These are phyloP conservation scores for Rhizophagus clarus DNA, from an alignment of 192 early-diverging fungal genomes.

Conservation along the genomic window DNA sequence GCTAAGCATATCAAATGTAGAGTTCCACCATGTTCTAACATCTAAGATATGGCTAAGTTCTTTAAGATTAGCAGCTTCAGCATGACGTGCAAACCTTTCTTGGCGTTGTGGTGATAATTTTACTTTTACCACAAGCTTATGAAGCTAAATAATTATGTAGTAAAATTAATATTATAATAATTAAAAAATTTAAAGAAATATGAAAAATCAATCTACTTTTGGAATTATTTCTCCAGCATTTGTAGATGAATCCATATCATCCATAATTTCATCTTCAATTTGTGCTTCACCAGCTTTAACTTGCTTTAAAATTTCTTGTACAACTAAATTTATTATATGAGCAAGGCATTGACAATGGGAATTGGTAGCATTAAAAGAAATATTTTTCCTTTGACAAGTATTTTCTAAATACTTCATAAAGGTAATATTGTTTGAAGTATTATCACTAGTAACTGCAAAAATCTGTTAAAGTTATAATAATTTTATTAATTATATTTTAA, in stretches of 20 bases:
- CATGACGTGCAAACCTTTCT: neutral
- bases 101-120: neutral
- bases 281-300: neutral
- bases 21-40: neutral
- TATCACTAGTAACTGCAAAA: neutral
- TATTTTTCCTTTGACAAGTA: neutral
- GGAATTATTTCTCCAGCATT: neutral
- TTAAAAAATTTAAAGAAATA: neutral
- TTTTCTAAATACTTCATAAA: too few species aligned
- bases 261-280: neutral
- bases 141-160: neutral
- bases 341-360: neutral
- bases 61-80: neutral
- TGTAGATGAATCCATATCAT: neutral
- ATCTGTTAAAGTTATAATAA: neutral
- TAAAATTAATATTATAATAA: too few species aligned
- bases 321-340: constrained; percentile 8
- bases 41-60: neutral
- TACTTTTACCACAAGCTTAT: constrained; percentile 4
- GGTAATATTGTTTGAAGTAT: too few species aligned
- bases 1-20: neutral
- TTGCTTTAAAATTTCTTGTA: constrained; percentile 4
- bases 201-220: neutral
- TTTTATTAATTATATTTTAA: too few species aligned
- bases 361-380: neutral